These are phyloP conservation scores for Naematelia encephala DNA, from an alignment of 768 basidiomycete species.

Conservation along the genomic window DNA sequence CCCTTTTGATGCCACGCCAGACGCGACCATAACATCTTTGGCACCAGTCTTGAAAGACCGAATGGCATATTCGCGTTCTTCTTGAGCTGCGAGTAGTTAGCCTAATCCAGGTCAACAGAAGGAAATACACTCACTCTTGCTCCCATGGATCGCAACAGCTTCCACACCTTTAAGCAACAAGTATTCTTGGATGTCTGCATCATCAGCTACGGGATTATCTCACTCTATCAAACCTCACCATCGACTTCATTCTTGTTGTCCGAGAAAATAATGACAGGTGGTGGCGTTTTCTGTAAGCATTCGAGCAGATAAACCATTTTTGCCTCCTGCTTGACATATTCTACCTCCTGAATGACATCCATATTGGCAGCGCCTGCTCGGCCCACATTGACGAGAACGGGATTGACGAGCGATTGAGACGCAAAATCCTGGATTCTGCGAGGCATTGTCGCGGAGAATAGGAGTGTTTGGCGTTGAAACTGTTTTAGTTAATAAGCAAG, in stretches of 20 bases:
- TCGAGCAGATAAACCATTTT: slow-evolving; percentile 99
- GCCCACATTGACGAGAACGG: slow-evolving; percentile 93
- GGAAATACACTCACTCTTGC: slow-evolving; percentile 66
- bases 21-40: slow-evolving; percentile 99
- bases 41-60: slow-evolving; percentile 95
- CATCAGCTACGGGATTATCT: neutral
- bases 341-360: slow-evolving; percentile 86
- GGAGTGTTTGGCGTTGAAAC: slow-evolving; percentile 92
- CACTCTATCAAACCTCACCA: slow-evolving; percentile 56
- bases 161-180: slow-evolving; percentile 93
- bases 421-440: slow-evolving; percentile 99
- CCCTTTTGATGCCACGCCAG: slow-evolving; percentile 94
- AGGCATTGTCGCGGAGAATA: slow-evolving; percentile 99
- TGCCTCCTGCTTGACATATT: slow-evolving; percentile 98
- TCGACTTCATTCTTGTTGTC: slow-evolving; percentile 99
- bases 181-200: slow-evolving; percentile 93
- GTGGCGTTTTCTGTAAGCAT: slow-evolving; percentile 95
- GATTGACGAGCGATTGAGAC: slow-evolving; percentile 89
- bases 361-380: slow-evolving; percentile 96
- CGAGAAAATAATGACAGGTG: slow-evolving; percentile 94
- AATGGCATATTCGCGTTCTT: slow-evolving; percentile 98
- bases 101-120: neutral
- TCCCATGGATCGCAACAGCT: slow-evolving; percentile 97
- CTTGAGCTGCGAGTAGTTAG: slow-evolving; percentile 66
- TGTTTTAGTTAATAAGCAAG: slow-evolving; percentile 49